A percentile compares a stretch with the other conserved stretches of the same genome.
Conservation (phyloP, 441 rosid genomes). For the Populus hybrid region DNA sequence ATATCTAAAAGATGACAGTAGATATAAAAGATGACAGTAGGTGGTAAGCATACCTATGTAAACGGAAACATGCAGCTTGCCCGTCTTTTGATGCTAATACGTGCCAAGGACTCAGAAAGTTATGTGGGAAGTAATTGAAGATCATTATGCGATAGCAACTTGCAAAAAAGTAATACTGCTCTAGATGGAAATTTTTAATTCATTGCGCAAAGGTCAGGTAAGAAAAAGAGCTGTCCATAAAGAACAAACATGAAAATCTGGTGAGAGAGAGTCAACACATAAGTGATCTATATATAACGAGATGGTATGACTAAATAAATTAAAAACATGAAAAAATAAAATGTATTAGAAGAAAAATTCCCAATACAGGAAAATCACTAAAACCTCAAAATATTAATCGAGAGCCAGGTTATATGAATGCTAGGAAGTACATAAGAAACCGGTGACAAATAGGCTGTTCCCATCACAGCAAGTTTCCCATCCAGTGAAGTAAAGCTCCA, state of each 20-base stretch:
- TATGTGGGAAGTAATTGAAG: background rate
- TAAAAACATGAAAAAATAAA: constrained; percentile 24
- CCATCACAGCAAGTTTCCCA: constrained; percentile 25
- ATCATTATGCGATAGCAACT: background rate
- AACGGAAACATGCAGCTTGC: background rate
- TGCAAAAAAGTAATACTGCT: background rate
- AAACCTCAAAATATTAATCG: constrained; percentile 23
- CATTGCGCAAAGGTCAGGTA: background rate
- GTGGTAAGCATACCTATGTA: background rate
- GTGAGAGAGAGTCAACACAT: too few relatives aligned
- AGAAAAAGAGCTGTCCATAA: background rate
- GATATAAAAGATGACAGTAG: background rate
- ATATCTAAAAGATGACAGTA: background rate
- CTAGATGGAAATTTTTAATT: background rate
- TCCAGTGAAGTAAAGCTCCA: constrained; percentile 22
- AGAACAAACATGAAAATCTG: background rate
- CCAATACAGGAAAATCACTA: constrained; percentile 27
- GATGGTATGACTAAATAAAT: too few relatives aligned
- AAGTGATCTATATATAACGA: background rate
- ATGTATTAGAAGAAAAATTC: constrained; percentile 38
- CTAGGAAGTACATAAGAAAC: constrained; percentile 18
- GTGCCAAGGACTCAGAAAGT: background rate
- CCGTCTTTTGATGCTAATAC: background rate
- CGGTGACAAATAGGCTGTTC: constrained; percentile 19
- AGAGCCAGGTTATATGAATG: constrained; percentile 16